These are phyloP conservation scores for Sclerotinia subarctica DNA, from an alignment of 2,329 filamentous ascomycete genomes.

Conservation along the genomic window DNA sequence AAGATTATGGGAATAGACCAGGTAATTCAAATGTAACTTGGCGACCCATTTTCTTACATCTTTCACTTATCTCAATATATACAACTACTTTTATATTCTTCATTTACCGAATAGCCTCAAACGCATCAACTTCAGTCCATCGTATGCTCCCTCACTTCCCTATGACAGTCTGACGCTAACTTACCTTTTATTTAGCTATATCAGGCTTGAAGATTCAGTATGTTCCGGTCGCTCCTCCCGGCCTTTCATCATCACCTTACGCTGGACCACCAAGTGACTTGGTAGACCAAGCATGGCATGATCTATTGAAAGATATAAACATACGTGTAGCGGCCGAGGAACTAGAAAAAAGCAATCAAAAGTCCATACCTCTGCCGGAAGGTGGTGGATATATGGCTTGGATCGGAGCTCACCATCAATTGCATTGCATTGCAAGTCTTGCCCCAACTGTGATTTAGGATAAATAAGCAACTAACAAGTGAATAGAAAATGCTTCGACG, in stretches of 20 bases:
- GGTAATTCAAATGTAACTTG: too few species aligned
- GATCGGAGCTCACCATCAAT: slow-evolving; percentile 15
- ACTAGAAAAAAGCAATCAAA: slow-evolving; percentile 2
- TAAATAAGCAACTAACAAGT: not conserved
- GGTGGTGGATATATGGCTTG: slow-evolving; percentile 13
- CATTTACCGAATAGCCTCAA: not conserved
- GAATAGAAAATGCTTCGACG: slow-evolving; percentile 12
- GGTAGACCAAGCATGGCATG: slow-evolving; percentile 22
- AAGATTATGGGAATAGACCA: too few species aligned
- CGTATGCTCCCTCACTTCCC: not conserved
- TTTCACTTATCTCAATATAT: not conserved
- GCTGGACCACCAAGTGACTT: slow-evolving; percentile 8
- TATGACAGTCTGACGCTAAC: not conserved
- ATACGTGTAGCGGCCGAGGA: slow-evolving; percentile 19
- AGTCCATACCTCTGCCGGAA: slow-evolving; percentile 11
- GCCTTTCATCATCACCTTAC: slow-evolving; percentile 14
- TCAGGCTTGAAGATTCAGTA: not conserved
- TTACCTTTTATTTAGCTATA: not conserved
- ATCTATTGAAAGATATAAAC: slow-evolving; percentile 18
- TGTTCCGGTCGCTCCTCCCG: not conserved
- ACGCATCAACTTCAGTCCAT: not conserved
- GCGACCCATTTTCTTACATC: not conserved
- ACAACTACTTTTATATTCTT: not conserved
- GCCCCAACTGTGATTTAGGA: not conserved
- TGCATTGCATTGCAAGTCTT: slow-evolving; percentile 13